A percentile compares a stretch with the other conserved stretches of the same genome.
Evolutionary conservation across 2,329 filamentous ascomycete genomes (phyloP).

Genomic region (Talaromyces sp.): DNA sequence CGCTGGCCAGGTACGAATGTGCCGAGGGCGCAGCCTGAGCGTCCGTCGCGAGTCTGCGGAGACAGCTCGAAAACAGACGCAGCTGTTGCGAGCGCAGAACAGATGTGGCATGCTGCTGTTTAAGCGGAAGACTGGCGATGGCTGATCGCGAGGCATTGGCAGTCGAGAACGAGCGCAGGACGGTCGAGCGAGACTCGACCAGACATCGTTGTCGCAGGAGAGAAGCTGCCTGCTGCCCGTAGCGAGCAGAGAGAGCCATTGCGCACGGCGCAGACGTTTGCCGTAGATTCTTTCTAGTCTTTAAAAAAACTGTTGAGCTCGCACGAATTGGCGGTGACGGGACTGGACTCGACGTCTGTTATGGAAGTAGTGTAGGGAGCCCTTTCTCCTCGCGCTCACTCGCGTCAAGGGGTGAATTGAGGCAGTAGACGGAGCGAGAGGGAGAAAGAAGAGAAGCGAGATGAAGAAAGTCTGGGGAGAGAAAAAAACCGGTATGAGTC

Average conservation of each 20-base stretch:
- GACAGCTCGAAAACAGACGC: slow-evolving; percentile 39
- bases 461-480: slow-evolving; percentile 8
- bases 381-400: neutral
- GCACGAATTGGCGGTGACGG: neutral
- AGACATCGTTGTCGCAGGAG: slow-evolving; percentile 40
- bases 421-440: neutral
- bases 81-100: slow-evolving; percentile 38
- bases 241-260: slow-evolving; percentile 44
- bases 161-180: slow-evolving; percentile 35
- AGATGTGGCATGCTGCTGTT: slow-evolving; percentile 19
- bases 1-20: slow-evolving; percentile 84
- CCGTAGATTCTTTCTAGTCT: neutral
- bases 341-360: neutral
- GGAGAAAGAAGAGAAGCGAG: slow-evolving; percentile 1
- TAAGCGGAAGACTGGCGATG: neutral
- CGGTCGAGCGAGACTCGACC: slow-evolving; percentile 31
- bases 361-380: neutral
- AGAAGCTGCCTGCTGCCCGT: slow-evolving; percentile 38
- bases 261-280: slow-evolving; percentile 29
- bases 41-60: slow-evolving; percentile 35
- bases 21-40: slow-evolving; percentile 71
- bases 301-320: neutral
- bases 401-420: neutral
- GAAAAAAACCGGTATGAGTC: slow-evolving; percentile 6
- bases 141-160: slow-evolving; percentile 15